Conservation (phyloP, 2,329 filamentous ascomycete species). For the Aspergillus versicolor region DNA sequence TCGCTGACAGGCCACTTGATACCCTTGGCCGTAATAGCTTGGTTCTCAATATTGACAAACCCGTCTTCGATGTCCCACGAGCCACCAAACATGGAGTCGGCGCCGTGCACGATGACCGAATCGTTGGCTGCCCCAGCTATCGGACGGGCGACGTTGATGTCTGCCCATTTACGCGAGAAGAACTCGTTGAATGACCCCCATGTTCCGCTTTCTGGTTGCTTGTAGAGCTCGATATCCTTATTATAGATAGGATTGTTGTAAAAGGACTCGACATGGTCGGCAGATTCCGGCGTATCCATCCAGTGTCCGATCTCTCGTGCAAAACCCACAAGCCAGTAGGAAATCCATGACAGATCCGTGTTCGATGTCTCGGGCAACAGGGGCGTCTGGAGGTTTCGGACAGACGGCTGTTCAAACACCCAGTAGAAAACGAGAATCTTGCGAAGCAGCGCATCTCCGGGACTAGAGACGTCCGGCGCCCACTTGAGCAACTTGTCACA, state of each 20-base stretch:
- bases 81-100: not conserved
- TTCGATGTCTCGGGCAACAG: not conserved
- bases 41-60: not conserved
- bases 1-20: not conserved
- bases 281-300: slow-evolving; percentile 12
- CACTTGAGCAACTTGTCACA: slow-evolving; percentile 8
- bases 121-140: not conserved
- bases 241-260: slow-evolving; percentile 5
- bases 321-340: slow-evolving; percentile 13
- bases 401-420: slow-evolving; percentile 11
- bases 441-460: slow-evolving; percentile 11
- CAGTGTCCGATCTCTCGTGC: slow-evolving; percentile 7
- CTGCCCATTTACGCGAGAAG: slow-evolving; percentile 6
- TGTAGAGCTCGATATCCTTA: not conserved
- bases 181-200: slow-evolving; percentile 18
- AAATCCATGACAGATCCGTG: slow-evolving; percentile 11
- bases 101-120: not conserved
- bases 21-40: not conserved
- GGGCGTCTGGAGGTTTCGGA: slow-evolving; percentile 8
- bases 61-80: too few relatives aligned
- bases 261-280: slow-evolving; percentile 7
- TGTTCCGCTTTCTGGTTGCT: not conserved
- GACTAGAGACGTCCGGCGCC: slow-evolving; percentile 7
- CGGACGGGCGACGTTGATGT: not conserved
- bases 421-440: slow-evolving; percentile 13